These are phyloP conservation scores for Talaromyces funiculosus DNA, from an alignment of 2,329 filamentous ascomycete species.

Conservation along the genomic window DNA sequence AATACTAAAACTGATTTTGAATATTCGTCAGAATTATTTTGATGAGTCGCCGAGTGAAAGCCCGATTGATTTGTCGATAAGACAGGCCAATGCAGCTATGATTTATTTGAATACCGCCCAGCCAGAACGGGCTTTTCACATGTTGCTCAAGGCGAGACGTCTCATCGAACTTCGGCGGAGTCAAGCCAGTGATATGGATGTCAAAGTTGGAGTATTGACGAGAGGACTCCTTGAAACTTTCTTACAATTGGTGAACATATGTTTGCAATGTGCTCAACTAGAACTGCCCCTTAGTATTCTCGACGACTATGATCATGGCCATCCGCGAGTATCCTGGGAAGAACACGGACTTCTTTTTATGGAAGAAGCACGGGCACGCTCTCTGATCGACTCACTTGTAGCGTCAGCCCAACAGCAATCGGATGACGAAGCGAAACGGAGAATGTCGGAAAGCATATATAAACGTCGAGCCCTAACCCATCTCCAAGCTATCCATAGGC, in stretches of 20 bases:
- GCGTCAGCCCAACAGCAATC: background rate
- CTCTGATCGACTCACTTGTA: conserved; percentile 20
- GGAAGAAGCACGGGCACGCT: conserved; percentile 20
- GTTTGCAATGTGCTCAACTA: conserved; percentile 7
- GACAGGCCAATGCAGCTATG: conserved; percentile 15
- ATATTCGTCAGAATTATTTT: conserved; percentile 17
- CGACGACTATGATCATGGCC: conserved; percentile 16
- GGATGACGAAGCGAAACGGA: background rate
- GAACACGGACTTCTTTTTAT: conserved; percentile 23
- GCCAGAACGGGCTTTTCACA: conserved; percentile 15
- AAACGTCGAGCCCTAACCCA: conserved; percentile 11
- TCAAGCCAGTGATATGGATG: conserved; percentile 20
- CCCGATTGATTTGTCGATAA: conserved; percentile 14
- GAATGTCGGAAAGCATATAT: conserved; percentile 9
- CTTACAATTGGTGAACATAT: conserved; percentile 19
- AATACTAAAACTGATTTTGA: conserved; percentile 13
- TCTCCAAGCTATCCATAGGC: conserved; percentile 4
- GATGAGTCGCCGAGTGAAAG: conserved; percentile 11
- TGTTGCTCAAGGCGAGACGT: conserved; percentile 18
- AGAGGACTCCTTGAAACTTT: conserved; percentile 14
- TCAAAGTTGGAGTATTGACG: conserved; percentile 15
- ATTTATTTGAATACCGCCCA: conserved; percentile 15
- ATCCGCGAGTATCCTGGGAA: conserved; percentile 17
- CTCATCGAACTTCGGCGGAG: conserved; percentile 17
- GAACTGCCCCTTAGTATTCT: conserved; percentile 12